Evolutionary conservation across 495 filamentous ascomycete genomes (phyloP).

Genomic region (Trichoderma erinaceum): DNA sequence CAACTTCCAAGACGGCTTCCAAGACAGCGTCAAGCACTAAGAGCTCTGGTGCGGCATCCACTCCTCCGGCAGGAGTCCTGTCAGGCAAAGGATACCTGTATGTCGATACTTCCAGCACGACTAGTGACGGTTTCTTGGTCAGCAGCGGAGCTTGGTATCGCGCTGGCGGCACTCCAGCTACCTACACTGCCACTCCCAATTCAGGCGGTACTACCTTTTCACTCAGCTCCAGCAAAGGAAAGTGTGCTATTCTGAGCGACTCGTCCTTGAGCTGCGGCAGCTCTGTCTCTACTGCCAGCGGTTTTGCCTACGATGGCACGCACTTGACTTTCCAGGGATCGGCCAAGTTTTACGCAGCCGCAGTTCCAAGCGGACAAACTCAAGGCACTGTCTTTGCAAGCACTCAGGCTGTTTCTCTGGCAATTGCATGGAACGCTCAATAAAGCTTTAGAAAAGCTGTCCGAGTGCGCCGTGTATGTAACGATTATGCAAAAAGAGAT

Average conservation of each 20-base stretch:
- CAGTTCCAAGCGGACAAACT: conserved; percentile 47
- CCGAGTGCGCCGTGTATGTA: not conserved
- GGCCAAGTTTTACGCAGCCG: conserved; percentile 52
- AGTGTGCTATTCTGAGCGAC: conserved; percentile 42
- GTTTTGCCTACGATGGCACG: conserved; percentile 30
- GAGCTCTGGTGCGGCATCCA: not conserved
- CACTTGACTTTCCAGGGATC: conserved; percentile 42
- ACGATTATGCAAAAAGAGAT: not conserved
- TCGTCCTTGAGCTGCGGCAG: conserved; percentile 45
- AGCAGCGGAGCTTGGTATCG: conserved; percentile 61
- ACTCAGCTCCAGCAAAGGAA: conserved; percentile 53
- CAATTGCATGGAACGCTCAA: not conserved
- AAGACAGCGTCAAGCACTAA: not conserved
- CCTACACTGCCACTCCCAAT: conserved; percentile 47
- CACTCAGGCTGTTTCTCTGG: conserved; percentile 19
- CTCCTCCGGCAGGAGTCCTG: not conserved
- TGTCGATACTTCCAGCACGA: conserved; percentile 42
- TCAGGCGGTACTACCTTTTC: conserved; percentile 46
- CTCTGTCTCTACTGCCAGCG: conserved; percentile 37
- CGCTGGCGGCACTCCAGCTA: conserved; percentile 61
- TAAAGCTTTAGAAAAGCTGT: not conserved
- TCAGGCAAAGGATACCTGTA: conserved; percentile 55
- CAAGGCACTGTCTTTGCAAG: conserved; percentile 34
- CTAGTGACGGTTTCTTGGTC: conserved; percentile 61
- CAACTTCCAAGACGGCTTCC: conserved; percentile 5